Evolutionary conservation across 1,284 basidiomycete species (phyloP), one percentile per base, ranked within the genome.

Genomic region (Amylostereum chailletii): DNA sequence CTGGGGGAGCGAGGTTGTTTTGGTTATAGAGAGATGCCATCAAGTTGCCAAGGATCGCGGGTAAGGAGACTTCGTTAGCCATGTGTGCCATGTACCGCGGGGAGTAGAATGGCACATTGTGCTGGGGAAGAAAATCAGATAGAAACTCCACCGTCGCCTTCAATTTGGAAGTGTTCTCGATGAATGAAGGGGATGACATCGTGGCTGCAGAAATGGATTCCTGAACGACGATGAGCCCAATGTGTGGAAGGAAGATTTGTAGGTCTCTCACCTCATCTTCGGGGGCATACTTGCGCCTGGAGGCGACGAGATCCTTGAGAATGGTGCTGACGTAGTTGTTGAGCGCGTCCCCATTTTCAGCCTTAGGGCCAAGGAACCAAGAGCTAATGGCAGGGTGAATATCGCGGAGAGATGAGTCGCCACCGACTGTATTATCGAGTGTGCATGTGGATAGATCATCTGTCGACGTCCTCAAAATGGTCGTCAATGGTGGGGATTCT

Each of bases 1-100:
- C 69, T 53, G 74, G 71, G 19, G 63, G 58, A 0, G 71, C 65
- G 44, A 75, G 65, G 53, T 75, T 74, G 60, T 75, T 74, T 6
- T 64, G 70, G 51, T 74, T 75, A 55, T 62, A 67, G 37, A 73
- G 54, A 54, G 70, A 60, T 0, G 66, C 62, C 6, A 61, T 47
- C 9, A 74, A 47, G 50, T 66, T 73, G 2, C 71, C 72, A 9
- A 69, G 53, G 8, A 68, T 66, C 1, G 62, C 65, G 0, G 72
- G 71, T 44, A 74, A 53, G 19, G 61, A 62, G n/a, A 55, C 62
- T 37, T 71, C 68, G 39, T 65, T 60, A 29, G 46, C 55, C 71
- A 74, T 74, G 55, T 74, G 71, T 0, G 61, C 71, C 44, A 57
- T 62, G 53, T 74, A 75, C 9, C 72, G 67, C 27, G 68, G 70